phyloP scores from a whole-genome alignment of 2,329 filamentous ascomycete genomes.

The Pseudocercospora musae region DNA sequence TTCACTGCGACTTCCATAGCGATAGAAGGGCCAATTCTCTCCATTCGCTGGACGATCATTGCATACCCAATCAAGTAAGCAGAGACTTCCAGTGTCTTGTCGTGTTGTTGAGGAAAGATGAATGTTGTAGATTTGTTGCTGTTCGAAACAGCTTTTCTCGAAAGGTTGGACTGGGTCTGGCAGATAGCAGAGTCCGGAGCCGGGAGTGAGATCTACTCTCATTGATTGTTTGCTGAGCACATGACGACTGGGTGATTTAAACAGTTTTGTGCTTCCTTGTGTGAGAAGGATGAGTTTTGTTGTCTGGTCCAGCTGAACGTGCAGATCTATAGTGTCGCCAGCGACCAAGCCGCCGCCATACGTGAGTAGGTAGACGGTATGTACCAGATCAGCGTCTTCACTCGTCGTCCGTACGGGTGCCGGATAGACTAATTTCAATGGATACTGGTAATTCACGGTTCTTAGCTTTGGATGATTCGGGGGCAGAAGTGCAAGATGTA shows the following conservation, averaged over 20 bases:
- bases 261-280: slow-evolving; percentile 89
- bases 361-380: slow-evolving; percentile 81
- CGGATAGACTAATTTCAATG: slow-evolving; percentile 87
- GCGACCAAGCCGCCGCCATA: slow-evolving; percentile 92
- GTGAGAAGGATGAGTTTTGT: slow-evolving; percentile 63
- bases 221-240: slow-evolving; percentile 39
- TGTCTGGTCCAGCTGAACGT: slow-evolving; percentile 60
- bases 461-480: slow-evolving; percentile 68
- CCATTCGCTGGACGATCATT: slow-evolving; percentile 80
- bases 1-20: slow-evolving; percentile 83
- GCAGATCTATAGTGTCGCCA: slow-evolving; percentile 75
- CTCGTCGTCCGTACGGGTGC: slow-evolving; percentile 52
- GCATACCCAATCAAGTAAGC: slow-evolving; percentile 90
- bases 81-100: slow-evolving; percentile 53
- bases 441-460: slow-evolving; percentile 83
- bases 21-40: slow-evolving; percentile 80
- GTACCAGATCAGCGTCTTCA: slow-evolving; percentile 54
- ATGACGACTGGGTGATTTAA: slow-evolving; percentile 64
- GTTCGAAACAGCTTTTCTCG: slow-evolving; percentile 75
- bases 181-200: slow-evolving; percentile 60
- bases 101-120: slow-evolving; percentile 12
- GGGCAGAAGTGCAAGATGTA: slow-evolving; percentile 70
- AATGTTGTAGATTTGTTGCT: slow-evolving; percentile 72
- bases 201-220: slow-evolving; percentile 46
- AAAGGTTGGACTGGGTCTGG: slow-evolving; percentile 95